A percentile compares a stretch with the other conserved stretches of the same genome.
Conservation (phyloP, 495 filamentous ascomycete genomes). For the Daldinia vernicosa region DNA sequence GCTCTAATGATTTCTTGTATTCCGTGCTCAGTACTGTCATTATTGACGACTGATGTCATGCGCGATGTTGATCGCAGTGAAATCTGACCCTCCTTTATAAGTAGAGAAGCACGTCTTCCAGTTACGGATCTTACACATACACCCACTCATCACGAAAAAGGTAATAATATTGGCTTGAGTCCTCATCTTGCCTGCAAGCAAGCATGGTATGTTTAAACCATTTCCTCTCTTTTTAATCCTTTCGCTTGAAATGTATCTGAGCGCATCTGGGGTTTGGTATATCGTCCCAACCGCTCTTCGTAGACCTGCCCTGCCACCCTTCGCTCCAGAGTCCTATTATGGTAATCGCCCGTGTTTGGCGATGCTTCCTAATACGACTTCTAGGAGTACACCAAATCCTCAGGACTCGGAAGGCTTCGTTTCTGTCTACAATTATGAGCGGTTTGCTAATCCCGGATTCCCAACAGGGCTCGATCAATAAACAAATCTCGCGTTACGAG, state of each 20-base stretch:
- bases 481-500: constrained; percentile 71
- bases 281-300: neutral
- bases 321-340: constrained; percentile 1
- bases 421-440: constrained; percentile 19
- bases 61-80: constrained; percentile 23
- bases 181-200: constrained; percentile 34
- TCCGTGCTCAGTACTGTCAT: constrained; percentile 6
- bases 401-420: constrained; percentile 8
- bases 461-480: constrained; percentile 57
- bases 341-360: constrained; percentile 16
- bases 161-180: constrained; percentile 25
- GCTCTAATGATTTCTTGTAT: constrained; percentile 31
- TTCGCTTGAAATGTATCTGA: constrained; percentile 25
- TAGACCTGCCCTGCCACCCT: neutral
- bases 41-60: constrained; percentile 34
- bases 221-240: constrained; percentile 8
- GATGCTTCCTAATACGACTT: constrained; percentile 15
- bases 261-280: constrained; percentile 2
- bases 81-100: constrained; percentile 30
- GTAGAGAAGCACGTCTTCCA: constrained; percentile 19
- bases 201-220: constrained; percentile 45
- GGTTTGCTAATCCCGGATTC: constrained; percentile 34
- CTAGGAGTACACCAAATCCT: constrained; percentile 11
- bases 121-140: constrained; percentile 24
- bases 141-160: constrained; percentile 6